Base-by-base conservation (phyloP, 2,329 filamentous ascomycete genomes). In the Aspergillus uvarum region DNA sequence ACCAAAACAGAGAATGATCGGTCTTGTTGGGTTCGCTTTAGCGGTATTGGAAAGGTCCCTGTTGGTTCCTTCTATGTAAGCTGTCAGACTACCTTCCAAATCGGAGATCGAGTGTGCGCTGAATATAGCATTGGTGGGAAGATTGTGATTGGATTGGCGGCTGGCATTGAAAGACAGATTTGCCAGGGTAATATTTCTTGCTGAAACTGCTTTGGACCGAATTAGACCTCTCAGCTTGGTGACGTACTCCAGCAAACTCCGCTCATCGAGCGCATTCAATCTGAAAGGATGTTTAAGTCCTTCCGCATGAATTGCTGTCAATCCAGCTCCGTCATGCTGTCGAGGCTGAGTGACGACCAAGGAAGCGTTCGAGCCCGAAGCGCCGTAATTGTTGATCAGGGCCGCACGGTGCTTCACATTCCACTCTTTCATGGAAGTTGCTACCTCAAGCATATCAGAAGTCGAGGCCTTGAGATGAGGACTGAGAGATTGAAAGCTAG, bases 1-100 rank as follows among this genome's bases (percentile, higher is more conserved):
- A 2, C 75, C 77, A 52, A 80, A 79, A 44, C 67, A 70, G 0
- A 81, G 65, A 2, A 80, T 62, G 1, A 79, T 66, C 3, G 69
- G 64, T 16, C 60, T 47, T 8, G 14, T 54, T 42, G 56, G 48
- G 29, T 24, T 21, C 7, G 14, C n/a, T 11, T 42, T 21, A 50
- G 48, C 50, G 47, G 24, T 35, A 16, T 21, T 6, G 0, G 51
- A 29, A 5, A 49, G 12, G 5, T 26, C 4, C 31, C n/a, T n/a
- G 8, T 47, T n/a, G 38, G 26, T 22, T 11, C 14, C 5, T 5
- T 35, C 14, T 4, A 35, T 35, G 12, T 16, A 35, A 12, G 32
- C 32, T 5, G 14, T 35, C 10, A 61, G 49, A 19, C 29, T 47
- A 1, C 31, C 21, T 8, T 61, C 26, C 4, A 61, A 50, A 21